Conservation (phyloP, 2,329 filamentous ascomycete species). For the Cryphonectria carpinicola region DNA sequence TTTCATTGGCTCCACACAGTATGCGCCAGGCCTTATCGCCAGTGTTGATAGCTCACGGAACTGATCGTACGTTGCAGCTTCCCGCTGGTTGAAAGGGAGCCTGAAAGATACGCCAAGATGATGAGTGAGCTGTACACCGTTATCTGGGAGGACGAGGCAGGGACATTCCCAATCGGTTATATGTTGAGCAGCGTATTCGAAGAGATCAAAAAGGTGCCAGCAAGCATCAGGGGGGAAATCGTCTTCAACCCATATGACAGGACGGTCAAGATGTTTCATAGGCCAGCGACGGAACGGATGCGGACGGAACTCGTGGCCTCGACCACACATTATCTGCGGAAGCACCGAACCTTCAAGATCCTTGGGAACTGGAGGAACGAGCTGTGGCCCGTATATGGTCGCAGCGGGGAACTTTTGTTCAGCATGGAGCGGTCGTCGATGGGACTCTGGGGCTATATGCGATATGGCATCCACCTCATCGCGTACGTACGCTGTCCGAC, state of each 20-base stretch:
- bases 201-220: conserved; percentile 52
- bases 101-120: conserved; percentile 57
- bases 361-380: conserved; percentile 82
- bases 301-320: conserved; percentile 61
- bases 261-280: conserved; percentile 66
- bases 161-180: conserved; percentile 67
- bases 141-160: conserved; percentile 64
- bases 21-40: neutral
- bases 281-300: conserved; percentile 58
- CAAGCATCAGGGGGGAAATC: conserved; percentile 59
- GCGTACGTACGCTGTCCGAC: conserved; percentile 62
- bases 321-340: conserved; percentile 69
- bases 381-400: conserved; percentile 76
- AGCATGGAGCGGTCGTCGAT: conserved; percentile 77
- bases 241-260: conserved; percentile 60
- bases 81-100: conserved; percentile 70
- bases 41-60: conserved; percentile 15
- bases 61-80: conserved; percentile 59
- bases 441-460: conserved; percentile 74
- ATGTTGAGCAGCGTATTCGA: conserved; percentile 56
- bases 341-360: conserved; percentile 72
- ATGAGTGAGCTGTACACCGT: conserved; percentile 69
- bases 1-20: neutral
- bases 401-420: conserved; percentile 65
- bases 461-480: conserved; percentile 82